Base-by-base conservation (phyloP, 148 eudicot genomes). In the Mesembryanthemum crystallinum region DNA sequence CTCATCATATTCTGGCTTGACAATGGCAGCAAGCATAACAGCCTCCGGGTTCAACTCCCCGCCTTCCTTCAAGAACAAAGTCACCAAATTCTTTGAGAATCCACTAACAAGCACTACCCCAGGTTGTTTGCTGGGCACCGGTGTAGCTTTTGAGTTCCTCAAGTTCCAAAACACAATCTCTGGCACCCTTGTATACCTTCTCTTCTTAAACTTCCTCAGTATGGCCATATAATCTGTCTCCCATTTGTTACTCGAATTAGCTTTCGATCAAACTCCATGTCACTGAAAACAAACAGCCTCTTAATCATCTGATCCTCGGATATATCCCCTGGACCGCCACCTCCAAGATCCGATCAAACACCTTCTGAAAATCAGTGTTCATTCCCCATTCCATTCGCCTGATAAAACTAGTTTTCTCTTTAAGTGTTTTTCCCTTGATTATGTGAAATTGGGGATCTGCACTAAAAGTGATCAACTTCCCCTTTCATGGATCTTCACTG, bases 11-110 rank as follows among this genome's bases (percentile, higher is more conserved):
- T 76, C 79, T 8, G 64, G 65, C 25, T 37, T 37, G 27, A 67
- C 28, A 21, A 68, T 76, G 12, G 79, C 67, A 68, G 73, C 58
- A 18, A 67, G 55, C 91, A 88, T 84, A 0, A 76, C 82, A 43
- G 10, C 24, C 64, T 73, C 83, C 1, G 85, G 91, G 63, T 52
- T 64, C 70, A 79, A n/a, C 10, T 13, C 35, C 10, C 71, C 87
- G 24, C 75, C 71, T 23, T 72, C 79, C 61, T 86, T 77, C 65
- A 86, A 49, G 57, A 88, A 88, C 80, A 84, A 11, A 3, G 66
- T 82, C 63, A 88, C 57, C 84, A 84, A 24, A 77, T 88, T 88
- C 85, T 88, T 88, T 0, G 85, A 84, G 63, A 79, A 83, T 0
- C 85, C 89, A 49, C 85, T 83, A 25, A 83, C 85, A 37, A 86